Base-by-base conservation (phyloP, 345 rosid species). In the Angophora floribunda region DNA sequence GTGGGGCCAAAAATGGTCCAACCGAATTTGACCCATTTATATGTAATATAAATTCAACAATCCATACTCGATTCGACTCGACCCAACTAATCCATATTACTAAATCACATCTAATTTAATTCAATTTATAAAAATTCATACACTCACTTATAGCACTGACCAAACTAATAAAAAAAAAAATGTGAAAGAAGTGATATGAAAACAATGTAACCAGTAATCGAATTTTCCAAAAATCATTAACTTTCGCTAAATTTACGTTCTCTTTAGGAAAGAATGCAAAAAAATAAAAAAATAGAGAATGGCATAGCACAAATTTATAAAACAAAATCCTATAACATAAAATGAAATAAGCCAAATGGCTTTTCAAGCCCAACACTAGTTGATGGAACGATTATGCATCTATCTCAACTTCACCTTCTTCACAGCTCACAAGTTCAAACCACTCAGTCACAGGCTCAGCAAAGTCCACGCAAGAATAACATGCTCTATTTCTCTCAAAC, bases 1-100 rank as follows among this genome's bases (percentile, higher is more conserved):
- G 1, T 55, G 28, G 1, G 41, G 41, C 41, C 41, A 36, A 8
- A 55, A 1, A 8, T 55, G 2, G 4, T 55, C 0, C 19, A 1
- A 55, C 0, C 0, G 0, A 55, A 55, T 21, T 8, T 1, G 11
- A 55, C 61, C 22, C 5, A 22, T 8, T 55, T 22, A 55, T 12
- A 22, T 55, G 28, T 55, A 55, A 22, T 4, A 55, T 3, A 55
- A 4, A 55, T 55, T 55, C 1, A 9, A 21, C 2, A 0, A 55
- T 1, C 6, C 13, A 55, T 55, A 9, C 61, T 1, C 1, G 26
- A 21, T 1, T 55, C 11, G 0, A 55, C 61, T 26, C 12, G 0
- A 10, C 5, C 5, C 2, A 4, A 55, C 13, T 26, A 22, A 55
- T 55, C 12, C 13, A 22, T 2, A 9, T 55, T 55, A 55, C 28